These are phyloP conservation scores for Rubroshorea leprosula DNA, from an alignment of 345 rosid species.

Conservation along the genomic window DNA sequence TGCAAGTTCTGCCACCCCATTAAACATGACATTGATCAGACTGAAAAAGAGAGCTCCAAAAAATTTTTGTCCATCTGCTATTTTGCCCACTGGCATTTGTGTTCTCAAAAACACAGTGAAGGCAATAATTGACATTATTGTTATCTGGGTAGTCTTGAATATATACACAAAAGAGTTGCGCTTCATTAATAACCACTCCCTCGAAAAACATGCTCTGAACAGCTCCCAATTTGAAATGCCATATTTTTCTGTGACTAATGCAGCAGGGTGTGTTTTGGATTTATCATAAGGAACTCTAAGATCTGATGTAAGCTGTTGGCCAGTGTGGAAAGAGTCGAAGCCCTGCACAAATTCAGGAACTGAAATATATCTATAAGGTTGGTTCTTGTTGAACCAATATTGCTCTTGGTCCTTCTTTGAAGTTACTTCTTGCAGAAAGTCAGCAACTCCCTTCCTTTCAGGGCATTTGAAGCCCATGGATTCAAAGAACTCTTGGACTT, in stretches of 20 bases:
- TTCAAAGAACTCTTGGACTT: slow-evolving; percentile 60
- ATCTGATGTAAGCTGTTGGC: slow-evolving; percentile 37
- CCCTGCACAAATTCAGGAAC: slow-evolving; percentile 41
- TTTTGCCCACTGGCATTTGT: slow-evolving; percentile 42
- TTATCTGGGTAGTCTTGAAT: slow-evolving; percentile 54
- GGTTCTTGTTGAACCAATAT: slow-evolving; percentile 53
- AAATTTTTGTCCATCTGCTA: slow-evolving; percentile 40
- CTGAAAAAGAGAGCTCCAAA: slow-evolving; percentile 59
- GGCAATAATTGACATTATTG: slow-evolving; percentile 46
- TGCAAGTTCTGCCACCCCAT: slow-evolving; percentile 58
- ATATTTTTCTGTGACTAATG: slow-evolving; percentile 56
- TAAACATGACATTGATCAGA: slow-evolving; percentile 54
- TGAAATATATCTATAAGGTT: slow-evolving; percentile 44
- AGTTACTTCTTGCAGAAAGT: slow-evolving; percentile 72
- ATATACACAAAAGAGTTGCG: slow-evolving; percentile 49
- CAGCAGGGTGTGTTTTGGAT: slow-evolving; percentile 49
- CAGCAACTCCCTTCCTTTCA: slow-evolving; percentile 66
- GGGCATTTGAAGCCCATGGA: slow-evolving; percentile 72
- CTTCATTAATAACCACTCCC: slow-evolving; percentile 75
- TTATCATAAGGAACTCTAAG: slow-evolving; percentile 54
- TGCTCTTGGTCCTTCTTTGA: slow-evolving; percentile 77
- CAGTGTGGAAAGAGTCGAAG: slow-evolving; percentile 46
- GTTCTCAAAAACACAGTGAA: slow-evolving; percentile 54
- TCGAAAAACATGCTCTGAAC: slow-evolving; percentile 56
- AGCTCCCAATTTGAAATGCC: slow-evolving; percentile 65